Percentiles rank a stretch among this genome's conserved stretches.
phyloP scores from a whole-genome alignment of 306 rosid genomes.

The Comarum palustre region DNA sequence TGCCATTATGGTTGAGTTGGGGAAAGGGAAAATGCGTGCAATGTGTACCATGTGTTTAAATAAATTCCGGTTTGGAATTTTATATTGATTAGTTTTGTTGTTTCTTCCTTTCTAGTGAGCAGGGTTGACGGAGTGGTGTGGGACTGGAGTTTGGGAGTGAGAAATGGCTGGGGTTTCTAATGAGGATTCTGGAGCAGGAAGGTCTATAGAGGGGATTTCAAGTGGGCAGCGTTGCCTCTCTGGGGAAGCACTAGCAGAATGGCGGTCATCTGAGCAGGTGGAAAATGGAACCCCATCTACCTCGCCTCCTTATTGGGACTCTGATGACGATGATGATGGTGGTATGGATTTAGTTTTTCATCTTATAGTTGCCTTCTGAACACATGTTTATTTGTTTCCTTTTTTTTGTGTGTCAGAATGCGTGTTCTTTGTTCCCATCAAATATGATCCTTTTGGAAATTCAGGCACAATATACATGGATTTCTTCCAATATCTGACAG shows the following conservation, averaged over 20 bases:
- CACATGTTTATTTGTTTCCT: not conserved
- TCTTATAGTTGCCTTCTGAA: not conserved
- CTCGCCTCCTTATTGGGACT: slow-evolving; percentile 97
- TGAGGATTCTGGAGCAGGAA: slow-evolving; percentile 78
- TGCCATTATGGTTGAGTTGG: not conserved
- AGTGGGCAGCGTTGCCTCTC: slow-evolving; percentile 74
- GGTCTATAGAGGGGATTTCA: slow-evolving; percentile 63
- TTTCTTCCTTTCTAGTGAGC: slow-evolving; percentile 32
- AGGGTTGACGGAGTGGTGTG: slow-evolving; percentile 39
- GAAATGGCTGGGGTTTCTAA: slow-evolving; percentile 77
- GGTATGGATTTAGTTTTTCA: slow-evolving; percentile 35
- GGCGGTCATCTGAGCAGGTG: slow-evolving; percentile 99
- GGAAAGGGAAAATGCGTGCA: slow-evolving; percentile 3
- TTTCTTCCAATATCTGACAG: not conserved
- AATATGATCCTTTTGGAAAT: not conserved
- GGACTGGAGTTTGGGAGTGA: slow-evolving; percentile 42
- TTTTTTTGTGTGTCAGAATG: not conserved
- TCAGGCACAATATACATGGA: not conserved
- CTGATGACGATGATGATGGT: slow-evolving; percentile 83
- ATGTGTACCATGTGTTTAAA: slow-evolving; percentile 6
- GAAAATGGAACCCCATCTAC: slow-evolving; percentile 90
- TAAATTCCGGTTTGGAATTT: slow-evolving; percentile 27
- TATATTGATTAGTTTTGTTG: slow-evolving; percentile 5
- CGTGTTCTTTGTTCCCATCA: not conserved
- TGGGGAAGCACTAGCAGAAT: slow-evolving; percentile 90